Evolutionary conservation across 2,329 filamentous ascomycete genomes (phyloP), one percentile per base, ranked within the genome.

Genomic region (Myrmaecium sp.): DNA sequence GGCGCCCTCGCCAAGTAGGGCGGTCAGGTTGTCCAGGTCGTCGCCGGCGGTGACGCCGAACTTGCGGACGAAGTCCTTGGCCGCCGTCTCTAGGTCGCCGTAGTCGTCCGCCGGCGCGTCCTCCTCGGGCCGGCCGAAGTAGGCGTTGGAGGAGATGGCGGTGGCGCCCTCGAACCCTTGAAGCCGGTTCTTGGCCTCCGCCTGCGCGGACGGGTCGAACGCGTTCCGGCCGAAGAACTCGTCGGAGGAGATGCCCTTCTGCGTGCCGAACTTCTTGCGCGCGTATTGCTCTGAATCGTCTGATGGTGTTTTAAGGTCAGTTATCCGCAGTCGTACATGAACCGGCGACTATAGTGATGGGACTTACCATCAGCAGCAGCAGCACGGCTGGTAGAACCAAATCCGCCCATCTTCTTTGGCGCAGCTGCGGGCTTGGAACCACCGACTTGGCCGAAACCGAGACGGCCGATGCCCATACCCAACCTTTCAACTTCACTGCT

Each of bases 201-300:
- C 64, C 47, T 89, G 77, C 6, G 76, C 70, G 29, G 64, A 64
- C 19, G 84, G 73, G 48, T 98, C 84, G 53, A 74, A 95, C 29
- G 68, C 59, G 28, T 83, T 81, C 50, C 89, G 86, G 43, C 86
- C 83, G 48, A 98, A 98, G 64, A 92, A 98, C 50, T 98, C 89
- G 51, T 98, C 89, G 1, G 84, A 94, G 0, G 83, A 94, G 39
- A 98, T 98, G 40, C 80, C 80, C 62, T 95, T 95, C 52, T 98
- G 89, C 22, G 55, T 57, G 33, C 84, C 86, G 44, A 98, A 98
- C 54, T 93, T 93, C 45, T 69, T 61, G 42, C 80, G 78, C 5
- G 84, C 82, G 47, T 81, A 91, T 44, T 70, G 73, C 43, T 94
- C 72, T 29, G 76, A 74, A 31, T 94, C 82, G 25, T 71, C 67